Conservation (phyloP, 2,329 filamentous ascomycete genomes). For the Aspergillus udagawae region DNA sequence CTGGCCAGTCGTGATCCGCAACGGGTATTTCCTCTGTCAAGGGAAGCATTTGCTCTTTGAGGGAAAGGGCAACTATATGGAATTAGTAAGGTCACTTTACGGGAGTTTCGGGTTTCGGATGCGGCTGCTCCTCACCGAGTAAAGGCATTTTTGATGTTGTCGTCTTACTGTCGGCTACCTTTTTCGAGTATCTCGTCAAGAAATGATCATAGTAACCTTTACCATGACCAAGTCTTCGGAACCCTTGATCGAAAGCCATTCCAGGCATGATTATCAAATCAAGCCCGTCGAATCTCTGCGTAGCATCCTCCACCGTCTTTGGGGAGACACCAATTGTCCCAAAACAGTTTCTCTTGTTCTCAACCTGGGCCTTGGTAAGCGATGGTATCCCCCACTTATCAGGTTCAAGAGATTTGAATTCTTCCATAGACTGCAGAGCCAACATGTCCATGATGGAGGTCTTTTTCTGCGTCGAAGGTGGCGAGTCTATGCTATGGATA, state of each 20-base stretch:
- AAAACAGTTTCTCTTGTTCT: slow-evolving; percentile 67
- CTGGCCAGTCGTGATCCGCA: slow-evolving; percentile 69
- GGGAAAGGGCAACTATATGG: slow-evolving; percentile 67
- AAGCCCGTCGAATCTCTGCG: slow-evolving; percentile 46
- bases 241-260: slow-evolving; percentile 76
- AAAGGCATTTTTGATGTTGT: slow-evolving; percentile 48
- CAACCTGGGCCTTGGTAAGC: slow-evolving; percentile 62
- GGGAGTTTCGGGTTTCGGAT: slow-evolving; percentile 7
- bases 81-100: slow-evolving; percentile 19
- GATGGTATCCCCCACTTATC: slow-evolving; percentile 97
- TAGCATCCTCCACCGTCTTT: slow-evolving; percentile 9
- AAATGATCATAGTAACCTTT: slow-evolving; percentile 98
- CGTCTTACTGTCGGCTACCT: slow-evolving; percentile 31
- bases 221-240: slow-evolving; percentile 83
- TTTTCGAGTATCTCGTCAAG: slow-evolving; percentile 66
- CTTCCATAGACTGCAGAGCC: slow-evolving; percentile 64
- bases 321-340: slow-evolving; percentile 52
- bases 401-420: slow-evolving; percentile 70
- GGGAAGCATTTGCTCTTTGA: slow-evolving; percentile 78
- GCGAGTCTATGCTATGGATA: slow-evolving; percentile 59
- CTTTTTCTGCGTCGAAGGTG: slow-evolving; percentile 39
- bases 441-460: slow-evolving; percentile 93
- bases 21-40: slow-evolving; percentile 66
- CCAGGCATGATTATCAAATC: slow-evolving; percentile 90
- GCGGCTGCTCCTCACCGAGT: slow-evolving; percentile 49